A percentile compares a stretch with the other conserved stretches of the same genome.
phyloP scores from a whole-genome alignment of 202 grass and related monocot species.

The Hordeum pubiflorum region DNA sequence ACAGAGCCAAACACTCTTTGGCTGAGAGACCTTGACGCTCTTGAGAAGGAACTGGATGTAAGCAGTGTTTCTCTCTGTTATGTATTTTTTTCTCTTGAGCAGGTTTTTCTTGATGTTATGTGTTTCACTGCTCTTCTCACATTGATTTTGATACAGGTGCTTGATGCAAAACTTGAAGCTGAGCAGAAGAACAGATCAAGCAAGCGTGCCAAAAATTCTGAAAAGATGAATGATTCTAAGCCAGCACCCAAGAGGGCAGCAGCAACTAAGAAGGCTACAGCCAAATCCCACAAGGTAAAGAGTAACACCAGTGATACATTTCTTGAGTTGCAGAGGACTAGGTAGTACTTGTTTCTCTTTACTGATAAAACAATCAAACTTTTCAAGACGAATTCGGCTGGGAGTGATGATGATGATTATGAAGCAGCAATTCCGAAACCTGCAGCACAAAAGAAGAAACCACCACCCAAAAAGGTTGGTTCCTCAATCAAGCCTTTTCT shows the following conservation, averaged over 20 bases:
- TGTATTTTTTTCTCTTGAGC: no score
- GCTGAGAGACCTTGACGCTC: constrained; percentile 65
- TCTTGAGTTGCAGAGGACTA: not conserved
- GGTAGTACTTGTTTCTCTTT: not conserved
- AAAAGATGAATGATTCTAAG: not conserved
- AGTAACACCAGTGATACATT: not conserved
- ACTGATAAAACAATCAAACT: not conserved
- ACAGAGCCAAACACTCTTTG: constrained; percentile 52
- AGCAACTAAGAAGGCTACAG: constrained; percentile 35
- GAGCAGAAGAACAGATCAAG: constrained; percentile 7
- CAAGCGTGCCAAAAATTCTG: not conserved
- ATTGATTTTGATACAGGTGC: constrained; percentile 29
- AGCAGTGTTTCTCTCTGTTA: not conserved
- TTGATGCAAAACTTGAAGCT: constrained; percentile 31
- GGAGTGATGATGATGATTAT: constrained; percentile 38
- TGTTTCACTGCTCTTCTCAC: not conserved
- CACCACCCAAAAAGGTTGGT: constrained; percentile 28
- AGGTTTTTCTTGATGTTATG: not conserved
- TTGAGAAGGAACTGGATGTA: constrained; percentile 80
- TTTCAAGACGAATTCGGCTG: constrained; percentile 30
- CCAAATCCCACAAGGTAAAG: constrained; percentile 18
- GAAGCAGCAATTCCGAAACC: not conserved
- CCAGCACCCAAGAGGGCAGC: constrained; percentile 19
- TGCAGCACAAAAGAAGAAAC: constrained; percentile 24
- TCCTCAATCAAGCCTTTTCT: not conserved